Percentiles rank a stretch among this genome's conserved stretches.
phyloP scores from a whole-genome alignment of 1,284 basidiomycete species.

The Flammula alnicola region DNA sequence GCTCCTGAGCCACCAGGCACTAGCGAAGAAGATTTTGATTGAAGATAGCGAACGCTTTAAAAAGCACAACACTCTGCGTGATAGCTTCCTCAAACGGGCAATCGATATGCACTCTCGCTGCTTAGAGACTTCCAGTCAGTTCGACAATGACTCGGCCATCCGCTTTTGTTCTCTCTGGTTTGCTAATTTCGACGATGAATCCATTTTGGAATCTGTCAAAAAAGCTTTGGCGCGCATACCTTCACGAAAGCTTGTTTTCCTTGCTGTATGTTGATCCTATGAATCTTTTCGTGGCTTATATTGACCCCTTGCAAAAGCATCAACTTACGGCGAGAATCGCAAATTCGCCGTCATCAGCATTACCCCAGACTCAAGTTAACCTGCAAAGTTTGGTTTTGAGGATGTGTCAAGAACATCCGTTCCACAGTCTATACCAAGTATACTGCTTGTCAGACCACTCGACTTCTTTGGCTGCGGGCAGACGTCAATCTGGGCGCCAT shows the following conservation, averaged over 20 bases:
- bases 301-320: slow-evolving; percentile 48
- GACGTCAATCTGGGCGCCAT: slow-evolving; percentile 48
- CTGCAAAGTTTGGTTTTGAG: slow-evolving; percentile 72
- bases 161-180: slow-evolving; percentile 94
- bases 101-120: slow-evolving; percentile 85
- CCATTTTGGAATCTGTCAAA: slow-evolving; percentile 57
- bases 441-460: slow-evolving; percentile 65
- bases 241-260: slow-evolving; percentile 87
- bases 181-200: slow-evolving; percentile 73
- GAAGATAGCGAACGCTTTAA: slow-evolving; percentile 67
- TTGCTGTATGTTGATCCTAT: slow-evolving; percentile 62
- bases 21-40: slow-evolving; percentile 38
- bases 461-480: slow-evolving; percentile 22
- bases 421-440: slow-evolving; percentile 92
- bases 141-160: slow-evolving; percentile 80
- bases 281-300: slow-evolving; percentile 1
- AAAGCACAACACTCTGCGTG: slow-evolving; percentile 61
- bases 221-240: slow-evolving; percentile 68
- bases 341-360: slow-evolving; percentile 33
- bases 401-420: slow-evolving; percentile 91
- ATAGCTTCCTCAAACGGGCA: slow-evolving; percentile 74
- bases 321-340: slow-evolving; percentile 90
- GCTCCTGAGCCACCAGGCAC: slow-evolving; percentile 30
- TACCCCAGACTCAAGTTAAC: slow-evolving; percentile 59
- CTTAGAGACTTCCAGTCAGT: slow-evolving; percentile 69